These are phyloP conservation scores for Plasmodium vinckei DNA, from an alignment of 169 alveolate species.

Conservation along the genomic window DNA sequence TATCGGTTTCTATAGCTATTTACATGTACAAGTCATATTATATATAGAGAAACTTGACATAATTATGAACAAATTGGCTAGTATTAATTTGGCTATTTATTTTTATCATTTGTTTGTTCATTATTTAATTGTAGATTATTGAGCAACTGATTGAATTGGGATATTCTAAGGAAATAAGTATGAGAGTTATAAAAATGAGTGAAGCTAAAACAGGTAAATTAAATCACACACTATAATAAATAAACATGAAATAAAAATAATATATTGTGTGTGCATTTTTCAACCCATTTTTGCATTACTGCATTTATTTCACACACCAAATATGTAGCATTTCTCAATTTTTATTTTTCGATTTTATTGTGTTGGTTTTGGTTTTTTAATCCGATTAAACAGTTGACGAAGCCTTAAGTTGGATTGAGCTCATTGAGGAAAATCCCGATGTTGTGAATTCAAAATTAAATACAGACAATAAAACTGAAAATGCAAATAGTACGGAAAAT, in stretches of 20 bases:
- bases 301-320: background rate
- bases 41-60: too few species aligned
- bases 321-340: background rate
- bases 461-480: background rate
- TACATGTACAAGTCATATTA: background rate
- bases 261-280: background rate
- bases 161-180: slow-evolving; percentile 39
- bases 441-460: background rate
- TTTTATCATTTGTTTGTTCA: too few species aligned
- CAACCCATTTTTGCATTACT: background rate
- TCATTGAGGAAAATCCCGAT: slow-evolving; percentile 24
- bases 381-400: slow-evolving; percentile 41
- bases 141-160: slow-evolving; percentile 64
- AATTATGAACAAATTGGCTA: too few species aligned
- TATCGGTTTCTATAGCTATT: background rate
- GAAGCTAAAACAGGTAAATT: slow-evolving; percentile 68
- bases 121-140: slow-evolving; percentile 21
- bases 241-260: background rate
- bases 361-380: background rate
- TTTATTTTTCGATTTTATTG: background rate
- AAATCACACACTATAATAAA: background rate
- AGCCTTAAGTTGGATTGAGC: slow-evolving; percentile 65
- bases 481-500: background rate
- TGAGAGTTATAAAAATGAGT: slow-evolving; percentile 37
- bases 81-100: too few species aligned